These are phyloP conservation scores for Pseudotulostoma volvatum DNA, from an alignment of 495 filamentous ascomycete species.

Conservation along the genomic window DNA sequence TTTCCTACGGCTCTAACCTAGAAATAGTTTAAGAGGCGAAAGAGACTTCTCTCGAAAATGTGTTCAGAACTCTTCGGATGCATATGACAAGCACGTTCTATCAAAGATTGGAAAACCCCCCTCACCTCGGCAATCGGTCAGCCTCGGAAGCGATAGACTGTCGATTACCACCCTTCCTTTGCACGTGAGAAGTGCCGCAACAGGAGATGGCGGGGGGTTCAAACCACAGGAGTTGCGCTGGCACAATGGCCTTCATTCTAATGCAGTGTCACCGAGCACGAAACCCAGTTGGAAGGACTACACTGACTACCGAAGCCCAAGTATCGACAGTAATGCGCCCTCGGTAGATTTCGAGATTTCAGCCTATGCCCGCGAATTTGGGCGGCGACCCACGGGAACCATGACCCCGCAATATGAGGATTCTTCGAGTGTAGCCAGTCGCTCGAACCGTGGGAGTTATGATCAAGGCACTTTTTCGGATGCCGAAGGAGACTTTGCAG, in stretches of 20 bases:
- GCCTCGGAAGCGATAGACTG: constrained; percentile 33
- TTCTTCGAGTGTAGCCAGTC: constrained; percentile 29
- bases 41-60: constrained; percentile 38
- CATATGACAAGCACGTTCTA: constrained; percentile 64
- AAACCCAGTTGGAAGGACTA: constrained; percentile 27
- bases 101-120: constrained; percentile 56
- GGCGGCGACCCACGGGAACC: constrained; percentile 20
- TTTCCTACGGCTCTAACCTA: constrained; percentile 1
- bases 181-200: constrained; percentile 26
- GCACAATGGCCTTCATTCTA: constrained; percentile 28
- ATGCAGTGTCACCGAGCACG: constrained; percentile 30
- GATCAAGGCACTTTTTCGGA: constrained; percentile 45
- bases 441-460: constrained; percentile 43
- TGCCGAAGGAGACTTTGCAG: constrained; percentile 46
- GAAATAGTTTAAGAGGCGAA: constrained; percentile 40
- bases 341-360: constrained; percentile 28
- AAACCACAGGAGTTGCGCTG: constrained; percentile 23
- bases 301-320: constrained; percentile 33
- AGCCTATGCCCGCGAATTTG: constrained; percentile 17
- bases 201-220: constrained; percentile 24
- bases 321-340: constrained; percentile 33
- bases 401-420: constrained; percentile 33
- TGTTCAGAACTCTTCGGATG: constrained; percentile 45
- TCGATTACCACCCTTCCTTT: constrained; percentile 33
- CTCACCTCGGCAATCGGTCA: constrained; percentile 40